These are phyloP conservation scores for Leccinellum luteum DNA, from an alignment of 768 basidiomycete species.

Conservation along the genomic window DNA sequence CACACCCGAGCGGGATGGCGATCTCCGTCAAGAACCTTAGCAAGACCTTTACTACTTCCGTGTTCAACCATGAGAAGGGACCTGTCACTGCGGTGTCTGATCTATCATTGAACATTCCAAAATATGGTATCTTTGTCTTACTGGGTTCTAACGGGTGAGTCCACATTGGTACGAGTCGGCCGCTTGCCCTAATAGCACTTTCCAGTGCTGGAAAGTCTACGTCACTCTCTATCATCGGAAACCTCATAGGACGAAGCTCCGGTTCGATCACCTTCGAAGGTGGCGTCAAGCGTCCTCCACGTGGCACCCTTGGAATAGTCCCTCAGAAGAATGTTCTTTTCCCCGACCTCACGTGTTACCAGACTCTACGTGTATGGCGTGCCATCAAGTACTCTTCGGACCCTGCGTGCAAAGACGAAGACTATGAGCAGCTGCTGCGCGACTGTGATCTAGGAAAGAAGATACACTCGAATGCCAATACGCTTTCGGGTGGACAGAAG, in stretches of 20 bases:
- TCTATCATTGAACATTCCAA: constrained; percentile 67
- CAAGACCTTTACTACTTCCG: constrained; percentile 54
- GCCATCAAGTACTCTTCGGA: constrained; percentile 63
- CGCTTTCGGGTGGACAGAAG: constrained; percentile 79
- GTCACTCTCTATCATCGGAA: constrained; percentile 61
- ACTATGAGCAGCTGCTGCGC: constrained; percentile 59
- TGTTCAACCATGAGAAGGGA: constrained; percentile 45
- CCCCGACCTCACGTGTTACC: constrained; percentile 68
- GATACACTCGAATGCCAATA: constrained; percentile 61
- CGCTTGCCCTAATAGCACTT: constrained; percentile 1
- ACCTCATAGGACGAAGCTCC: constrained; percentile 54
- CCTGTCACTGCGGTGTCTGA: constrained; percentile 62
- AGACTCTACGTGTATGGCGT: constrained; percentile 70
- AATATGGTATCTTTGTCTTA: constrained; percentile 72
- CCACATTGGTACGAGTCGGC: neutral
- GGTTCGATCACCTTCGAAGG: constrained; percentile 59
- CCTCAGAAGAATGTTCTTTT: constrained; percentile 85
- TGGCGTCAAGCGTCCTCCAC: constrained; percentile 50
- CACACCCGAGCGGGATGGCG: constrained; percentile 42
- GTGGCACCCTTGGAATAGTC: constrained; percentile 71
- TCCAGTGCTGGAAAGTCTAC: constrained; percentile 77
- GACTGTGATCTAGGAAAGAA: constrained; percentile 77
- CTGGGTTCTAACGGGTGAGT: constrained; percentile 67
- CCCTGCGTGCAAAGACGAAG: constrained; percentile 43
- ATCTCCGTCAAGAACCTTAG: constrained; percentile 60